Conservation (phyloP, 2,329 filamentous ascomycete species). For the Microcyclosporella mali region DNA sequence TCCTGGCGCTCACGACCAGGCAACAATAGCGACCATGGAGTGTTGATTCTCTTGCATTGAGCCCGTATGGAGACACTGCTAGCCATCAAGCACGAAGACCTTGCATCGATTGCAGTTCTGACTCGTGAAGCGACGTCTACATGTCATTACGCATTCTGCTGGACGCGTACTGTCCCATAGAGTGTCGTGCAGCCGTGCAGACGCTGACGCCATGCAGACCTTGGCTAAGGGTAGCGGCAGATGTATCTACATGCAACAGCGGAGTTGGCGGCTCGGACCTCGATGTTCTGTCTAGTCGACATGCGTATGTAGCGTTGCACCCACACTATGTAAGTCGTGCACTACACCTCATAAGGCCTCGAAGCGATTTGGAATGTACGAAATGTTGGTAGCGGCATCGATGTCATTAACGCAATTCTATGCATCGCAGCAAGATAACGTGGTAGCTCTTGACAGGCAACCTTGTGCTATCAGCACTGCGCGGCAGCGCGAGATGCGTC, state of each 20-base stretch:
- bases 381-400: background rate
- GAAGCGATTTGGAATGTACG: slow-evolving; percentile 1
- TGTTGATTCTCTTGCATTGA: too few species aligned
- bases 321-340: background rate
- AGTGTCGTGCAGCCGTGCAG: background rate
- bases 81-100: too few species aligned
- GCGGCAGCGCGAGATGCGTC: background rate
- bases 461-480: slow-evolving; percentile 4
- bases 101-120: too few species aligned
- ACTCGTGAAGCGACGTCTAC: too few species aligned
- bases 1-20: too few species aligned
- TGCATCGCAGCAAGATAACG: slow-evolving; percentile 4
- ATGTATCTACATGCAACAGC: slow-evolving; percentile 1
- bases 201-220: background rate
- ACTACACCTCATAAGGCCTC: background rate
- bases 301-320: background rate
- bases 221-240: slow-evolving; percentile 3
- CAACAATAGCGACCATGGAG: too few species aligned
- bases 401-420: background rate
- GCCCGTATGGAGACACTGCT: too few species aligned
- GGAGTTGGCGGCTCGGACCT: background rate
- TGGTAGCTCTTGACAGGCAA: slow-evolving; percentile 3
- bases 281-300: background rate
- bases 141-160: too few species aligned
- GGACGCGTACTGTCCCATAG: too few species aligned